Base-by-base conservation (phyloP, 2,329 filamentous ascomycete genomes). In the Xylaria polymorpha region DNA sequence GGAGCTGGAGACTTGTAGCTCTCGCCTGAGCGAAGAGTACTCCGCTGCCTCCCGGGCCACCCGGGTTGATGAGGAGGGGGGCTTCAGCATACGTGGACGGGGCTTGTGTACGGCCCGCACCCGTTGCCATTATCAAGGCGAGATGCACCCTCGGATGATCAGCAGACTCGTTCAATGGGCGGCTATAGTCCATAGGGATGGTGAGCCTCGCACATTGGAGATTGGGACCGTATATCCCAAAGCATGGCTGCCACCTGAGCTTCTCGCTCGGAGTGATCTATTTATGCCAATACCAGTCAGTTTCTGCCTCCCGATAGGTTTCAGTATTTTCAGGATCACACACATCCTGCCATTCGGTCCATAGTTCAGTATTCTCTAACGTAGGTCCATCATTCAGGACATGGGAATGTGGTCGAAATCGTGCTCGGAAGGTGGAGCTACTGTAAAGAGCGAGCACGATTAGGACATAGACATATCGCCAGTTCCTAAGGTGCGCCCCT, bases 111-210 rank as follows among this genome's bases (percentile, higher is more conserved):
- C 79, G 79, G n/a, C 74, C 72, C 7, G 63, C 66, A n/a, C 78
- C 79, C 3, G 79, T 77, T 18, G 76, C 72, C 68, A 81, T 74
- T 43, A 81, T 67, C 37, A 82, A 71, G 43, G 81, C 80, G 57
- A 83, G 71, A 69, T 82, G 78, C n/a, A 82, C 80, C 67, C 79
- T 79, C 12, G 79, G 77, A 56, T 78, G 68, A n/a, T 72, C 59
- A 32, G 72, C 61, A 22, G 77, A 79, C 61, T 74, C 75, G 67
- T 81, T 80, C 51, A 84, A 67, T 9, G 82, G 81, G 15, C 81
- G 79, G 66, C 79, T 74, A 68, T 85, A 84, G 71, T 85, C 83
- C 80, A 85, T 83, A 10, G 84, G 81, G 4, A 85, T 81, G 8
- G 82, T 83, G 10, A 85, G 78, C 25, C 83, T 79, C 51, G 84